phyloP scores from a whole-genome alignment of 345 rosid species.

The Salix purpurea region DNA sequence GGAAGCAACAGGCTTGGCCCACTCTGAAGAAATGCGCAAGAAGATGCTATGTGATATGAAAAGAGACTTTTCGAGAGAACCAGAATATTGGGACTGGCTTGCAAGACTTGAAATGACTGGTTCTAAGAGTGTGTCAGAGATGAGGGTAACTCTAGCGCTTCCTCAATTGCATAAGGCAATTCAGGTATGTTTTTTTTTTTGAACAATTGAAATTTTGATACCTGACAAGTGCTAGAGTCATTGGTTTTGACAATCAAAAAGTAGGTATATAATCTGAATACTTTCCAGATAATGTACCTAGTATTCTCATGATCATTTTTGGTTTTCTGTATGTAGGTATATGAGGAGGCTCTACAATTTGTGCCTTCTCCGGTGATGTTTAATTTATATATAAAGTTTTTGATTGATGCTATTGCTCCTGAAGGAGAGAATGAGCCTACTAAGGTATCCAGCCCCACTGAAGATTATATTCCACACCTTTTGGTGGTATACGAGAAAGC shows the following conservation, averaged over 20 bases:
- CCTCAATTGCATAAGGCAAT: conserved; percentile 52
- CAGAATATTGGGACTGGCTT: conserved; percentile 90
- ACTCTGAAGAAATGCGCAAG: conserved; percentile 53
- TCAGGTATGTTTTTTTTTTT: conserved; percentile 41
- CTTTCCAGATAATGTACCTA: neutral
- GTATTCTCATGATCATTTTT: neutral
- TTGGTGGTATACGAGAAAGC: conserved; percentile 60
- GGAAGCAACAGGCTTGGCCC: conserved; percentile 61
- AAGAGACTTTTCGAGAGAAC: conserved; percentile 61
- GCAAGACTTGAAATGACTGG: conserved; percentile 58
- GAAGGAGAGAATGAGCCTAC: conserved; percentile 26
- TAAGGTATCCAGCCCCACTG: conserved; percentile 22
- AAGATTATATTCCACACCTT: conserved; percentile 39
- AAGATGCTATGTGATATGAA: conserved; percentile 68
- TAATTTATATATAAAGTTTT: conserved; percentile 51
- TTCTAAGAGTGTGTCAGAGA: conserved; percentile 21
- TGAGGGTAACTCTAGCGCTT: conserved; percentile 14
- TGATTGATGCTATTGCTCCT: conserved; percentile 42
- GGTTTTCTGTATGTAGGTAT: conserved; percentile 45
- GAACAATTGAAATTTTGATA: neutral
- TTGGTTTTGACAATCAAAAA: neutral
- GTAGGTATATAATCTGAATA: neutral
- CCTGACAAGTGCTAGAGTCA: neutral
- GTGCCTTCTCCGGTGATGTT: conserved; percentile 59
- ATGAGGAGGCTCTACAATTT: conserved; percentile 63